A percentile compares a stretch with the other conserved stretches of the same genome.
Conservation (phyloP, 768 basidiomycete species). For the Mycena rebaudengoi region DNA sequence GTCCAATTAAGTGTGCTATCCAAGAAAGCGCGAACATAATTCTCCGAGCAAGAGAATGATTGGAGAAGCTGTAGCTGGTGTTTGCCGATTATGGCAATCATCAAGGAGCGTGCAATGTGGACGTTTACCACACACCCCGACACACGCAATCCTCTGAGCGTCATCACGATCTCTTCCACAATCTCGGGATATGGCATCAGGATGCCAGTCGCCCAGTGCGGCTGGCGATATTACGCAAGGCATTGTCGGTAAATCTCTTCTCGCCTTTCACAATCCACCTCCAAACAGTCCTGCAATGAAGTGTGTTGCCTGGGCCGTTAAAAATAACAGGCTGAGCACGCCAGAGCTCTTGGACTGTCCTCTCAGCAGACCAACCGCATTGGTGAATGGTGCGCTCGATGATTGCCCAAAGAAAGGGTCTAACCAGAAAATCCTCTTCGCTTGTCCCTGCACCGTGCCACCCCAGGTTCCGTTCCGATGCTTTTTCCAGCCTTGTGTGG, state of each 20-base stretch:
- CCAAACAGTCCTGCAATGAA: not conserved
- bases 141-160: not conserved
- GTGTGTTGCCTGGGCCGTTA: not conserved
- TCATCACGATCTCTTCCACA: not conserved
- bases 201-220: not conserved
- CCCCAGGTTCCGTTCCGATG: not conserved
- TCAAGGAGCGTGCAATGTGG: not conserved
- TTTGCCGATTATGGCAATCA: not conserved
- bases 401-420: not conserved
- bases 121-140: not conserved
- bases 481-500: not conserved
- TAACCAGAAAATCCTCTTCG: not conserved
- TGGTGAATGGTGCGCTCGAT: constrained; percentile 1
- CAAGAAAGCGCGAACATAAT: not conserved
- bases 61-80: not conserved
- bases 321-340: not conserved
- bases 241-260: not conserved
- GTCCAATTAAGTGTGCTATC: not conserved
- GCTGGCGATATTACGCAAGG: not conserved
- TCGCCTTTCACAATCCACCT: not conserved
- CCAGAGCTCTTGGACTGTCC: not conserved
- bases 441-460: not conserved
- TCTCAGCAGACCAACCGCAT: not conserved
- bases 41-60: not conserved
- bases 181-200: not conserved